Percentiles rank a stretch among this genome's conserved stretches.
Conservation (phyloP, 164 flowering plant genomes). For the Vitis riparia region DNA sequence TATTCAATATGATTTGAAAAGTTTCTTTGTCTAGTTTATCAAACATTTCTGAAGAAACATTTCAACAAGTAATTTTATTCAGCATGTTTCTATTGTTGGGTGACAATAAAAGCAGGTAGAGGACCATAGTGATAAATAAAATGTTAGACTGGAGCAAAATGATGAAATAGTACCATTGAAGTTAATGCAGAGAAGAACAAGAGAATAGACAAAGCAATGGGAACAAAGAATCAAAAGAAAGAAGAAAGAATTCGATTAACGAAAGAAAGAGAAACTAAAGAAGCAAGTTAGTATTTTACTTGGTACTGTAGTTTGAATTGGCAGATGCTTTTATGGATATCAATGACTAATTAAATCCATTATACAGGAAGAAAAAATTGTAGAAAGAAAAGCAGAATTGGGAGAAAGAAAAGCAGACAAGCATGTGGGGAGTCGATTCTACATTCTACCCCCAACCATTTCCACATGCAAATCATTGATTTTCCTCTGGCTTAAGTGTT, state of each 20-base stretch:
- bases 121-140: slow-evolving; percentile 25
- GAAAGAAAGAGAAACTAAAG: slow-evolving; percentile 63
- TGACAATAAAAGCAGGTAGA: slow-evolving; percentile 23
- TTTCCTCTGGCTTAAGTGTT: no score
- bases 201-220: slow-evolving; percentile 21
- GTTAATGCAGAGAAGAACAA: slow-evolving; percentile 23
- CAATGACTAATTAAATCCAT: background rate
- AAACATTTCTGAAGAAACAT: background rate
- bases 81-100: slow-evolving; percentile 6
- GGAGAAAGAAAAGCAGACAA: slow-evolving; percentile 62
- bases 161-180: slow-evolving; percentile 16
- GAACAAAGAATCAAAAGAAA: slow-evolving; percentile 43
- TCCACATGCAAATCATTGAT: no score
- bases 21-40: no score
- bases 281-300: slow-evolving; percentile 54
- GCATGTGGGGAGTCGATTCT: no score
- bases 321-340: background rate
- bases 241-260: slow-evolving; percentile 52
- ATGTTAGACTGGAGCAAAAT: slow-evolving; percentile 26
- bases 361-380: slow-evolving; percentile 73
- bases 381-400: slow-evolving; percentile 50
- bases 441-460: no score
- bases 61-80: background rate
- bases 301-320: background rate
- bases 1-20: no score